Evolutionary conservation across 345 rosid species (phyloP), one percentile per base, ranked within the genome.

Genomic region (Fremontodendron californicum): DNA sequence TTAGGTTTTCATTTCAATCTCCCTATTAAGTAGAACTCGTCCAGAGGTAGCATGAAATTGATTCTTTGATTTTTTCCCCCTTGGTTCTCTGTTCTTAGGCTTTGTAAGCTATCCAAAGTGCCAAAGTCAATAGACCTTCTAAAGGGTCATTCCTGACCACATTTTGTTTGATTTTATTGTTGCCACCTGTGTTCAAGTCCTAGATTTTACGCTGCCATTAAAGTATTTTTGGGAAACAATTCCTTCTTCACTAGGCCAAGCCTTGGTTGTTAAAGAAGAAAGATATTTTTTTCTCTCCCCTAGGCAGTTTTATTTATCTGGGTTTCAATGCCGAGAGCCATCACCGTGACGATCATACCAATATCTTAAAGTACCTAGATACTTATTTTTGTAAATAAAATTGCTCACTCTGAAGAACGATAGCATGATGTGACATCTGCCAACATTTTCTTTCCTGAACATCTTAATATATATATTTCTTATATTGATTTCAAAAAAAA

Each of bases 401-500:
- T 27, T 25, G 51, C 57, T 70, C 58, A 27, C n/a, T 49, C 40
- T 46, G 23, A 69, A 69, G 57, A 46, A 69, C 9, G 3, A 61
- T 61, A 61, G n/a, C 39, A 31, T 18, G 23, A 33, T 49, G 27
- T 31, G 39, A 10, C 60, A 71, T 46, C 57, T 43, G 58, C 9
- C 0, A 49, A 18, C 0, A 15, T 62, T 62, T 33, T 31, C 0
- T 62, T 62, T 33, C 16, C 40, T 33, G 40, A 16, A 31, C 7
- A 33, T 62, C 42, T 62, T 31, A 61, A 27, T 43, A 29, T 48
- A 71, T 70, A 69, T n/a, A n/a, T 60, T 71, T 69, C 61, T 23
- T 9, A 9, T 42, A 23, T 67, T 67, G 49, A 10, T 15, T 21
- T 39, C 4, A 19, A 9, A 4, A 37, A 40, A 40, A 40, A 19